These are phyloP conservation scores for Suhomyces prunicola DNA, from an alignment of 805 yeast species.

Conservation along the genomic window DNA sequence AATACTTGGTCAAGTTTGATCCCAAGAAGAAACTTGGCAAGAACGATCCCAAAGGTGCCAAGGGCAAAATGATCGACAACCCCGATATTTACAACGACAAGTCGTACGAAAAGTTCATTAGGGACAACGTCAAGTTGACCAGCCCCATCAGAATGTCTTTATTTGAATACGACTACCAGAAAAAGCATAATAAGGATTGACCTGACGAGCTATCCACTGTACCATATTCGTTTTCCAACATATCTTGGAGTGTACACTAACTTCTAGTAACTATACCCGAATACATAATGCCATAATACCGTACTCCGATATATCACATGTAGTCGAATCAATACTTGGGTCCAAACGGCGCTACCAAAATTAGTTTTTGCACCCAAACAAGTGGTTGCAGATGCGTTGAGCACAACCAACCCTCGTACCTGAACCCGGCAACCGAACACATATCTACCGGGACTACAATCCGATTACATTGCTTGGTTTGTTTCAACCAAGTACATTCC, in stretches of 20 bases:
- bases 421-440: background rate
- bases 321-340: too few relatives aligned
- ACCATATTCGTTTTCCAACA: background rate
- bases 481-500: background rate
- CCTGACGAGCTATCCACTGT: background rate
- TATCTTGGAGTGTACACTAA: background rate
- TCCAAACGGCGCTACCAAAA: background rate
- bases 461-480: background rate
- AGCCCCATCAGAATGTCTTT: constrained; percentile 8
- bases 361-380: background rate
- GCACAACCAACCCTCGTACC: background rate
- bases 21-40: background rate
- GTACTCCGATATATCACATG: too few relatives aligned
- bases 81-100: background rate
- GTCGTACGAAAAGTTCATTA: background rate
- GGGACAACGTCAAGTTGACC: constrained; percentile 1
- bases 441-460: background rate
- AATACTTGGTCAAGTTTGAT: constrained; percentile 12
- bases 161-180: constrained; percentile 6
- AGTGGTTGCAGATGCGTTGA: background rate
- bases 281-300: too few relatives aligned
- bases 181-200: background rate
- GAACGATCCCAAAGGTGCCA: background rate
- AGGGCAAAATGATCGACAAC: constrained; percentile 2
- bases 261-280: background rate